Evolutionary conservation across 2,329 filamentous ascomycete species (phyloP), one percentile per base, ranked within the genome.

Genomic region (Pseudogymnoascus sp.): DNA sequence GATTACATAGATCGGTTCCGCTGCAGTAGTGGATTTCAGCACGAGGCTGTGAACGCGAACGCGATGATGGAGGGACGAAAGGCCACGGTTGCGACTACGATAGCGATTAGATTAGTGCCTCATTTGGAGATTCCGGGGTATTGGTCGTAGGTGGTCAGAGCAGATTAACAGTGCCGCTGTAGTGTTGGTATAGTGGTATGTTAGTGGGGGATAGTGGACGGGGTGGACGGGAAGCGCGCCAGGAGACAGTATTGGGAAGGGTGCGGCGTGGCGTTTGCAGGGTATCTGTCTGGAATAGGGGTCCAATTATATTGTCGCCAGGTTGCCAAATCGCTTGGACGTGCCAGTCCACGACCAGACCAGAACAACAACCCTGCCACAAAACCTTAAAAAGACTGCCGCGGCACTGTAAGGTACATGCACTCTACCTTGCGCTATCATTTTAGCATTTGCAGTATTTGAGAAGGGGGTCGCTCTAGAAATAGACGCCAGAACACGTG

Each of bases 341-440:
- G 23, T 19, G 47, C 47, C 47, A 33, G 47, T 31, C 47, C 26
- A 57, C 26, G 26, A 13, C 47, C n/a, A 57, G 44, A 50, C 23
- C 44, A 57, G 47, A 31, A 19, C n/a, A 17, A 57, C 47, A 31
- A 31, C 47, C 47, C 47, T 57, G 47, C 26, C 47, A 57, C 47
- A 57, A 57, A 57, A 57, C 47, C 47, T 57, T 57, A 57, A 57
- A 57, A 57, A 57, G 47, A 57, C 47, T 57, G 47, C 47, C 47
- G 47, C 47, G 47, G n/a, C n/a, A 33, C 19, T 31, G 47, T 31
- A 57, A 33, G 47, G 47, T 57, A 57, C 47, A 57, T 57, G 47
- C 47, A 57, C 47, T 53, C 47, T 53, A 57, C 47, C 47, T 57
- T 57, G 47, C 47, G 47, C 19, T 57, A 57, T 57, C 47, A 57